phyloP scores from a whole-genome alignment of 2,329 filamentous ascomycete genomes.

The Hymenoscyphus fructigenus region DNA sequence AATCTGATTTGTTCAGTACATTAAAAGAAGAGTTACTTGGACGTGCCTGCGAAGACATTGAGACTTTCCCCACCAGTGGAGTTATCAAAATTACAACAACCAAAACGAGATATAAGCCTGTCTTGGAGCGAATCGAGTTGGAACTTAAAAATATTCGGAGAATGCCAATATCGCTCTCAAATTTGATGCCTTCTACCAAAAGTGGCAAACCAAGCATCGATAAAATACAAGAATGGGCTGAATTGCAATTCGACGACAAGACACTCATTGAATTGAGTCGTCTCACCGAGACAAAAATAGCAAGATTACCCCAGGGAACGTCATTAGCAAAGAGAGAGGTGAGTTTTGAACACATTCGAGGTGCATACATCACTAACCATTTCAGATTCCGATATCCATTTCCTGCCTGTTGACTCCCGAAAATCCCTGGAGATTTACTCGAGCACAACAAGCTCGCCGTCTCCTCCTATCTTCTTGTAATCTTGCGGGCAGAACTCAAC shows the following conservation, averaged over 20 bases:
- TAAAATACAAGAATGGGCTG: slow-evolving; percentile 13
- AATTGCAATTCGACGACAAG: slow-evolving; percentile 13
- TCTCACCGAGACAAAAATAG: slow-evolving; percentile 32
- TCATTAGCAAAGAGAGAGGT: not conserved
- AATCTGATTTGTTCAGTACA: slow-evolving; percentile 27
- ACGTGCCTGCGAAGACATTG: slow-evolving; percentile 29
- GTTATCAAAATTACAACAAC: slow-evolving; percentile 33
- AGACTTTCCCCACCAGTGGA: slow-evolving; percentile 28
- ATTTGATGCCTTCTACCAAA: slow-evolving; percentile 18
- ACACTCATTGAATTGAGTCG: slow-evolving; percentile 25
- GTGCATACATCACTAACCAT: slow-evolving; percentile 10
- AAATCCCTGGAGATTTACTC: slow-evolving; percentile 15
- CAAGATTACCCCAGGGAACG: slow-evolving; percentile 6
- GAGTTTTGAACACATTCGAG: not conserved
- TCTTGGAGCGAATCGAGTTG: slow-evolving; percentile 27
- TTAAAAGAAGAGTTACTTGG: slow-evolving; percentile 18
- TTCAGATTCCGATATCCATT: slow-evolving; percentile 12
- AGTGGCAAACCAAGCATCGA: not conserved
- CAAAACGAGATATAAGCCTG: slow-evolving; percentile 24
- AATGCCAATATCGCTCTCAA: slow-evolving; percentile 19
- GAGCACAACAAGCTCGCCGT: slow-evolving; percentile 27
- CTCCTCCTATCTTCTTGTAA: slow-evolving; percentile 27
- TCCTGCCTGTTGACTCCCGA: slow-evolving; percentile 12
- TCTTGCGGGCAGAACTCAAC: slow-evolving; percentile 18
- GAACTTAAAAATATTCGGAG: slow-evolving; percentile 24